Conservation (phyloP, 352 stramenopile species). For the Discostella stelligera region DNA sequence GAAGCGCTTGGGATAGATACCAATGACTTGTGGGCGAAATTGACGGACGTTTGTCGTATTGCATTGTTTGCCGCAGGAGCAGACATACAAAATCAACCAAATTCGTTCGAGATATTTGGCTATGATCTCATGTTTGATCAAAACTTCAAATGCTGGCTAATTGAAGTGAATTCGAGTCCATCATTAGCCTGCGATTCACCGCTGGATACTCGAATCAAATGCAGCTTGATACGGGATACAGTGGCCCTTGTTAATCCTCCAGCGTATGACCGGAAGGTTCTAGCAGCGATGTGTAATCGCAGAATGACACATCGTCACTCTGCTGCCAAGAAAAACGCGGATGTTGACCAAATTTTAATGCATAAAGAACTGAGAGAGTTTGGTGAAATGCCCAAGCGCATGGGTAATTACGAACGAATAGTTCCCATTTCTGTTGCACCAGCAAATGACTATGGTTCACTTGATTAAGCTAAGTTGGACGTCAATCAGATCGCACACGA, state of each 20-base stretch:
- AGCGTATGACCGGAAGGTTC: slow-evolving; percentile 82
- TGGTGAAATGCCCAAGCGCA: slow-evolving; percentile 39
- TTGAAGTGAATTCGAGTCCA: slow-evolving; percentile 94
- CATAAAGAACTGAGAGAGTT: slow-evolving; percentile 33
- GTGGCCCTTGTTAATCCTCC: slow-evolving; percentile 86
- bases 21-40: slow-evolving; percentile 77
- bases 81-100: slow-evolving; percentile 88
- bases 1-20: slow-evolving; percentile 81
- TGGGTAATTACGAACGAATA: slow-evolving; percentile 50
- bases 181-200: slow-evolving; percentile 88
- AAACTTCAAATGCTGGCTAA: slow-evolving; percentile 87
- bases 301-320: slow-evolving; percentile 78
- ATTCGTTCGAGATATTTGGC: slow-evolving; percentile 92
- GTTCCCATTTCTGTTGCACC: slow-evolving; percentile 18
- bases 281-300: slow-evolving; percentile 82
- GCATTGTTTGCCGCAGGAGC: slow-evolving; percentile 87
- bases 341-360: slow-evolving; percentile 37
- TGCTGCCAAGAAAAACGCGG: slow-evolving; percentile 54
- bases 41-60: slow-evolving; percentile 86
- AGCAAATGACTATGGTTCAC: no score
- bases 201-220: slow-evolving; percentile 89
- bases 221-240: slow-evolving; percentile 87
- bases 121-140: slow-evolving; percentile 91
- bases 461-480: no score
- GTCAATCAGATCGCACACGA: no score